Evolutionary conservation across 768 basidiomycete genomes (phyloP), one percentile per base, ranked within the genome.

Genomic region (Exsudoporus frostii): DNA sequence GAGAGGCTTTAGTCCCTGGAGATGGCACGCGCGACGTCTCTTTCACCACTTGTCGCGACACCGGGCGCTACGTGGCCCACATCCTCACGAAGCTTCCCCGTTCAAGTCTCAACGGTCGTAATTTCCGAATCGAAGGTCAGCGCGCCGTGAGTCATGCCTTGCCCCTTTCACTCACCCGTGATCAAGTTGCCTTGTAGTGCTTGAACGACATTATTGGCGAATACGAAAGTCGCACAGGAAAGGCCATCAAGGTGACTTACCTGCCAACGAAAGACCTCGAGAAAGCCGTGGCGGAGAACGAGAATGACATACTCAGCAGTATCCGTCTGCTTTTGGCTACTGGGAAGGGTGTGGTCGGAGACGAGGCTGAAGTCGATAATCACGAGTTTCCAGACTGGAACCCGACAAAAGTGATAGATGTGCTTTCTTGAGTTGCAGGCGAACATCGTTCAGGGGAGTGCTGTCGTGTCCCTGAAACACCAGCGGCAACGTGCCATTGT

Each of bases 81-180:
- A 38, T 49, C 29, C 48, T 49, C 30, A 40, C 48, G 19, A 13
- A 3, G 8, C 38, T 49, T 20, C 19, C 48, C 10, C 29, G 20
- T 24, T 40, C 48, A 17, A 40, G 32, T 9, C 13, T 49, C 8
- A 13, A 40, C 27, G 27, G 38, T 32, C 48, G 48, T 11, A 24
- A 5, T n/a, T 49, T 49, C 48, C 48, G 48, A 38, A 49, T 49
- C 20, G 48, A 49, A 17, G 48, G 48, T 11, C 38, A 40, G 38
- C 48, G 48, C 29, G 29, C 38, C 38, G 48, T 49, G 15, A 40
- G 48, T 48, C 19, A 38, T 30, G 7, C 29, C 15, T 22, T 5
- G 20, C n/a, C 15, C 19, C 5, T 2, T 30, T 14, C 25, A 17
- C 5, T 7, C 10, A 14, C 9, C 2, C 14, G 14, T 29, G 20